Base-by-base conservation (phyloP, 208 protist genomes). In the Acanthamoeba triangularis region DNA sequence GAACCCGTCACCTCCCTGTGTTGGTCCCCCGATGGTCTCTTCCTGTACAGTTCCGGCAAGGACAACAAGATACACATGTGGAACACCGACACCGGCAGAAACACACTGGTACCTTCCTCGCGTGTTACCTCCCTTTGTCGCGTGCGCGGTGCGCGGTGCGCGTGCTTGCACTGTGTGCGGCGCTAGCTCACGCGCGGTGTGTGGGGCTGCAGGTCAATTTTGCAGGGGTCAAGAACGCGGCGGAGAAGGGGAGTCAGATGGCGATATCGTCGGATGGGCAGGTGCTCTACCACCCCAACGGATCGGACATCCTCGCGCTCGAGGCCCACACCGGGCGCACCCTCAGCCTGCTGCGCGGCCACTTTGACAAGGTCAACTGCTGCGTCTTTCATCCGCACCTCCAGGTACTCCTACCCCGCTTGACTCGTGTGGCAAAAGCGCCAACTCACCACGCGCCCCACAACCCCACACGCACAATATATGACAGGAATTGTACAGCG, bases 351-450 rank as follows among this genome's bases (percentile, higher is more conserved):
- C 82, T 96, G 2, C 80, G 92, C 25, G 95, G 95, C 37, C 95
- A 96, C 33, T 96, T 95, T 56, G 95, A 96, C 61, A 90, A 56
- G 28, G 91, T 96, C 1, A 95, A 90, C 61, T 96, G 95, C 69
- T 96, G 95, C 74, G 35, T 95, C 14, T 96, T 93, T 23, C 72
- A 96, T 93, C 78, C 90, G 23, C 28, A 61, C 54, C 41, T 63
- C 52, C 80, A 88, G 80, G 80, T 88, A 16, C 37, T 41, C 37
- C 37, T 41, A 1, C 37, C 37, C 37, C 11, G 28, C 30, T 63
- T 14, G 13, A 67, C 28, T 41, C 37, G 37, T 41, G 37, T 3
- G 37, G 3, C 37, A 41, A 67, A 67, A 4, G 72, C 23, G 23
- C n/a, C 14, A 44, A n/a, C 33, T 78, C 49, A 54, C 1, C 13